These are phyloP conservation scores for Tubosaeta brunneosetosa DNA, from an alignment of 768 basidiomycete species.

Conservation along the genomic window DNA sequence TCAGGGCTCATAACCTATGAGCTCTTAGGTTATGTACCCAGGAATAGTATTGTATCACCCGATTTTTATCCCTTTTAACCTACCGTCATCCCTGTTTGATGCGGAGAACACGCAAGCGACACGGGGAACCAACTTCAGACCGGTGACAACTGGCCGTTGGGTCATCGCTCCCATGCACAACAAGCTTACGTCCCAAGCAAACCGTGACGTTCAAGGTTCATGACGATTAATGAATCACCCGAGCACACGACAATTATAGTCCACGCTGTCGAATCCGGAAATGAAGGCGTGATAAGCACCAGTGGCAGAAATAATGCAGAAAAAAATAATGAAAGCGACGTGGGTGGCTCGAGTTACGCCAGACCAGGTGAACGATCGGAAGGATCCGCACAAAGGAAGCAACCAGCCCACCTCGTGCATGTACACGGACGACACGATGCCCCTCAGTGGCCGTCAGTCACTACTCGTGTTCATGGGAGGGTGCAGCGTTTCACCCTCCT, in stretches of 20 bases:
- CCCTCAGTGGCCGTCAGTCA: slow-evolving; percentile 4
- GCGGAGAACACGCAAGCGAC: background rate
- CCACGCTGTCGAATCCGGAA: slow-evolving; percentile 15
- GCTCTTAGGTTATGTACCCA: slow-evolving; percentile 9
- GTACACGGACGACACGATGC: slow-evolving; percentile 11
- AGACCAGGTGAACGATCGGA: slow-evolving; percentile 7
- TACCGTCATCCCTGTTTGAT: slow-evolving; percentile 1
- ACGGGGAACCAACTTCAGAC: background rate
- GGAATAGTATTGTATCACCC: slow-evolving; percentile 14
- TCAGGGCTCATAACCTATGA: slow-evolving; percentile 25
- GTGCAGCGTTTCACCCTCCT: slow-evolving; percentile 19
- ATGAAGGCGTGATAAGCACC: slow-evolving; percentile 15
- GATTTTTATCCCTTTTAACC: background rate
- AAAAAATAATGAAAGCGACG: slow-evolving; percentile 7
- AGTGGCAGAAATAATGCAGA: slow-evolving; percentile 3
- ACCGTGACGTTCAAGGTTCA: slow-evolving; percentile 4
- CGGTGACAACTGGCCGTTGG: background rate
- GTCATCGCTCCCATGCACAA: background rate
- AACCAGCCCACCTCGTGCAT: slow-evolving; percentile 4
- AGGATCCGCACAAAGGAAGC: slow-evolving; percentile 10
- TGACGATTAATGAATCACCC: slow-evolving; percentile 13
- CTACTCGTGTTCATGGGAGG: slow-evolving; percentile 17
- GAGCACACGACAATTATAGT: slow-evolving; percentile 1
- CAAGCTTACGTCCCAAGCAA: slow-evolving; percentile 12
- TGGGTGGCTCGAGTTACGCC: slow-evolving; percentile 1